These are phyloP conservation scores for Trichoderma sp. DNA, from an alignment of 2,329 filamentous ascomycete species.

Conservation along the genomic window DNA sequence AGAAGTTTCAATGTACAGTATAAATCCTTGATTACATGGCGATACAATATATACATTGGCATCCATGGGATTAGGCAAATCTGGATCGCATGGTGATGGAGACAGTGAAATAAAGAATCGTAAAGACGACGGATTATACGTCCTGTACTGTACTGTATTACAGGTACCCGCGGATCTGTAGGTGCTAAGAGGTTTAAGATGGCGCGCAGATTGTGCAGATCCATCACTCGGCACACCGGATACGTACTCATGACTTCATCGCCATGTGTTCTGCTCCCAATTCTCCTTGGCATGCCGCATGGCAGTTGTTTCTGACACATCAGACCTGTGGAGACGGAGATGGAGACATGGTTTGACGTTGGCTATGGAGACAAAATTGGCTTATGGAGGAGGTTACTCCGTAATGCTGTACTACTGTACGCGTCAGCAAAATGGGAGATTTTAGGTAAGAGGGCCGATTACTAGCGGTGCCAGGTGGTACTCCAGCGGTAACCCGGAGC, in stretches of 20 bases:
- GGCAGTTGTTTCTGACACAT: not conserved
- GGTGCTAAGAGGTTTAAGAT: not conserved
- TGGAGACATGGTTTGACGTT: not conserved
- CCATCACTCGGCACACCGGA: not conserved
- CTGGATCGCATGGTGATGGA: not conserved
- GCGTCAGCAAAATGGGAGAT: slow-evolving; percentile 3
- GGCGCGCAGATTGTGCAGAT: not conserved
- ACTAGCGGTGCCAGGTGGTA: not conserved
- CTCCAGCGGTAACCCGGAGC: not conserved
- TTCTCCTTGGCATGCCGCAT: not conserved
- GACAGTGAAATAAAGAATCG: not conserved
- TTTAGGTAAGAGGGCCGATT: not conserved
- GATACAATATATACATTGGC: not conserved
- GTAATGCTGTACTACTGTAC: no score
- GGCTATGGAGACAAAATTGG: not conserved
- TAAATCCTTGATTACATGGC: not conserved
- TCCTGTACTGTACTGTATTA: not conserved
- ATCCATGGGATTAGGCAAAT: not conserved
- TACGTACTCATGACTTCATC: not conserved
- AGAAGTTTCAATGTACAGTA: no score
- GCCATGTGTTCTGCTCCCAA: not conserved
- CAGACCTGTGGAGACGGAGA: slow-evolving; percentile 6
- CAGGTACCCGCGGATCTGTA: not conserved
- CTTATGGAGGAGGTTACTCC: not conserved
- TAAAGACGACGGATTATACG: not conserved